Percentiles rank a stretch among this genome's conserved stretches.
phyloP scores from a whole-genome alignment of 176 grass and related monocot genomes.

The Avena eriantha region DNA sequence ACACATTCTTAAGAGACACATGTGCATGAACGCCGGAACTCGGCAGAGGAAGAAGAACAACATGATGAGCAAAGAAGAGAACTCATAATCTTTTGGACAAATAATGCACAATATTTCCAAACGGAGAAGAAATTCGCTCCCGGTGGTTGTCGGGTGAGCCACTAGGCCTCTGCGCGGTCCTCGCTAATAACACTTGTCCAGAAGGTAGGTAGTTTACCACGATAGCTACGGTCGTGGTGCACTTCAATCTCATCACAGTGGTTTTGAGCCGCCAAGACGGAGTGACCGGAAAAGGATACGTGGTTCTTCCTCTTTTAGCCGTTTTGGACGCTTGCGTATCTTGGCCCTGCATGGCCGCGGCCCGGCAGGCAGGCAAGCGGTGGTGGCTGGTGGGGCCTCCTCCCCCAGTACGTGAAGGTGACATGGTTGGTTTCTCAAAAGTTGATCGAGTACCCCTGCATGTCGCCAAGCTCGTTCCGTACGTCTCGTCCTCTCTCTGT shows the following conservation, averaged over 20 bases:
- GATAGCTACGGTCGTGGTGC: no score
- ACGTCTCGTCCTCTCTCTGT: not conserved
- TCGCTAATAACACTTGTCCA: no score
- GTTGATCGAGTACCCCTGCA: not conserved
- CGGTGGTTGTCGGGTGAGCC: no score
- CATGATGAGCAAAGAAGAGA: not conserved
- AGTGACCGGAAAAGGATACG: not conserved
- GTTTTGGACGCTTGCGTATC: constrained; percentile 47
- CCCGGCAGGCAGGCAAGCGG: not conserved
- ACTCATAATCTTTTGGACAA: no score
- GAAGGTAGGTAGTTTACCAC: no score
- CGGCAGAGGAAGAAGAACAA: not conserved
- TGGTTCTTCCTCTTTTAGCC: constrained; percentile 6
- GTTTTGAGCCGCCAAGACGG: not conserved
- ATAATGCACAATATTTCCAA: no score
- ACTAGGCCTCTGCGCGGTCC: no score
- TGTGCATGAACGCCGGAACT: not conserved
- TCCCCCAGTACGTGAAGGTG: not conserved
- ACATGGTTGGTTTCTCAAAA: not conserved
- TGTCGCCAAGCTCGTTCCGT: not conserved
- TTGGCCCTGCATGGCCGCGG: constrained; percentile 15
- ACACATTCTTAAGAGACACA: not conserved
- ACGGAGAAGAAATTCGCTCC: no score
- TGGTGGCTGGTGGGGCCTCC: not conserved
- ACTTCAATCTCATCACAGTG: no score